A percentile compares a stretch with the other conserved stretches of the same genome.
phyloP scores from a whole-genome alignment of 2,329 filamentous ascomycete genomes.

The Juglanconis juglandina region DNA sequence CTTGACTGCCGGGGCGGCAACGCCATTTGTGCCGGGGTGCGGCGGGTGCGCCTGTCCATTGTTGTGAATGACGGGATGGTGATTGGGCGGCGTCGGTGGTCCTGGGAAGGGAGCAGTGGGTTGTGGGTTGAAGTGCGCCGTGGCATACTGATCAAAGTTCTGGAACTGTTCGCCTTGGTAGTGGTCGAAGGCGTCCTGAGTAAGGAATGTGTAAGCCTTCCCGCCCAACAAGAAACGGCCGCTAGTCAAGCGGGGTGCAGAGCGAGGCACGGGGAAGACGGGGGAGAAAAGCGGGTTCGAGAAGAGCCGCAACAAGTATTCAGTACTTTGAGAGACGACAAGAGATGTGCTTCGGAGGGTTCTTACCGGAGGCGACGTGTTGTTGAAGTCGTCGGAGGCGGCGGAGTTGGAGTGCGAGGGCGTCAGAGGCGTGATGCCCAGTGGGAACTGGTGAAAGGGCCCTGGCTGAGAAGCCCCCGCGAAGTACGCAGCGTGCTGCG shows the following conservation, averaged over 20 bases:
- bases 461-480: slow-evolving; percentile 43
- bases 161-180: slow-evolving; percentile 47
- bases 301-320: slow-evolving; percentile 8
- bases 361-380: slow-evolving; percentile 54
- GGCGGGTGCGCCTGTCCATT: slow-evolving; percentile 26
- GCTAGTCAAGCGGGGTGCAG: slow-evolving; percentile 24
- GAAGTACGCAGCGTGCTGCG: slow-evolving; percentile 47
- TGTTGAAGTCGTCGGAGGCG: slow-evolving; percentile 52
- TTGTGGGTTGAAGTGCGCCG: slow-evolving; percentile 38
- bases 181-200: slow-evolving; percentile 49
- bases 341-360: background rate
- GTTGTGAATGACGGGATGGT: slow-evolving; percentile 25
- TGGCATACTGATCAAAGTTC: slow-evolving; percentile 42
- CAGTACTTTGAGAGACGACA: slow-evolving; percentile 1
- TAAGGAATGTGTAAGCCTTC: slow-evolving; percentile 31
- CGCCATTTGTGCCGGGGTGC: slow-evolving; percentile 25
- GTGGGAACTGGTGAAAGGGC: slow-evolving; percentile 42
- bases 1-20: slow-evolving; percentile 19
- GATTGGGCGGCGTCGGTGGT: slow-evolving; percentile 51
- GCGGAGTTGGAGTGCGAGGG: slow-evolving; percentile 55
- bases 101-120: slow-evolving; percentile 35
- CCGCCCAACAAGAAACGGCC: slow-evolving; percentile 21
- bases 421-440: slow-evolving; percentile 51
- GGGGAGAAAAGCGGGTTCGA: slow-evolving; percentile 4
- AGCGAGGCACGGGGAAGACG: slow-evolving; percentile 20